A percentile compares a stretch with the other conserved stretches of the same genome.
phyloP scores from a whole-genome alignment of 2,329 filamentous ascomycete species.

The Beauveria bassiana region DNA sequence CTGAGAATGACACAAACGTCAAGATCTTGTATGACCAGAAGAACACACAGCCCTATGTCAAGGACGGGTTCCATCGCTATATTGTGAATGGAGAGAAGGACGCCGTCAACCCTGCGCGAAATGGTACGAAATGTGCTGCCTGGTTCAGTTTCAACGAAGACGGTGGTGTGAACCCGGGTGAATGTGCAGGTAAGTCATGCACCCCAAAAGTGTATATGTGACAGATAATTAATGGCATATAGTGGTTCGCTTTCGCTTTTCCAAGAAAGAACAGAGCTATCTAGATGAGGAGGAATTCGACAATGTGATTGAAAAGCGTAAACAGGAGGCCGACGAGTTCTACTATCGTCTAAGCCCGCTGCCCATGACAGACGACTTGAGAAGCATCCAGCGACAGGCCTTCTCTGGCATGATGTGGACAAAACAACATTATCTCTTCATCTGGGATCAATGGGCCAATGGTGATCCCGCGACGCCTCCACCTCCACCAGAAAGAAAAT shows the following conservation, averaged over 20 bases:
- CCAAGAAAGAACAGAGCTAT: conserved; percentile 65
- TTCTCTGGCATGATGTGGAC: conserved; percentile 98
- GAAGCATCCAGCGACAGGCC: conserved; percentile 91
- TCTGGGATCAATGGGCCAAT: conserved; percentile 97
- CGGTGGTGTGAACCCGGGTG: conserved; percentile 78
- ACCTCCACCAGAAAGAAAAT: conserved; percentile 71
- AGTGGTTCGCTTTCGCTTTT: conserved; percentile 88
- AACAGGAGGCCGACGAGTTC: conserved; percentile 90
- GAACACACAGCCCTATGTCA: conserved; percentile 80
- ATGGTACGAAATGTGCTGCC: conserved; percentile 81
- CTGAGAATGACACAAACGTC: conserved; percentile 91
- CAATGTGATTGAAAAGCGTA: conserved; percentile 77
- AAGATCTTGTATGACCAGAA: conserved; percentile 66
- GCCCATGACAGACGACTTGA: conserved; percentile 86
- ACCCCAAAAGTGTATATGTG: conserved; percentile 19
- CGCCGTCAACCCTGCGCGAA: conserved; percentile 71
- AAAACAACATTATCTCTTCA: conserved; percentile 93
- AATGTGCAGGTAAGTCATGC: conserved; percentile 70
- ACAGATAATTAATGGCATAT: conserved; percentile 3
- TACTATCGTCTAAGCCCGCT: conserved; percentile 89
- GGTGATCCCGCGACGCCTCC: conserved; percentile 84
- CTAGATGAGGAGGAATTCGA: conserved; percentile 92
- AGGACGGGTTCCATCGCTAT: conserved; percentile 87
- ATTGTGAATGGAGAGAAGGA: conserved; percentile 76
- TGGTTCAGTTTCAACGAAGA: conserved; percentile 91